Conservation (phyloP, 2,329 filamentous ascomycete species). For the Venturia effusa region DNA sequence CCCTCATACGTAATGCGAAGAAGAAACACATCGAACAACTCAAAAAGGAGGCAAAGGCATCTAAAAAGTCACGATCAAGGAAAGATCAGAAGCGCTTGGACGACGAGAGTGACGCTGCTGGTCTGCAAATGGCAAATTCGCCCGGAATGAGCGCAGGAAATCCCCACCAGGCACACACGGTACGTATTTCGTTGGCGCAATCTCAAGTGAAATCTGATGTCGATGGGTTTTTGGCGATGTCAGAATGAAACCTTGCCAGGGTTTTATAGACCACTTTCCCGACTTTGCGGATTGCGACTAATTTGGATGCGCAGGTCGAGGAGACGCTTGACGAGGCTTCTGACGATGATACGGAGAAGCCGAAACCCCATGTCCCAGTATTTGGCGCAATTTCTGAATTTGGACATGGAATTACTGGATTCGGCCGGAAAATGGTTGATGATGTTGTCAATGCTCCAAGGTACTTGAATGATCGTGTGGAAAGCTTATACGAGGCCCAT, state of each 20-base stretch:
- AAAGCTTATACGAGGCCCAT: background rate
- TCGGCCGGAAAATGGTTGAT: slow-evolving; percentile 6
- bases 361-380: background rate
- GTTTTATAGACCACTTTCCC: background rate
- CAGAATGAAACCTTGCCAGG: background rate
- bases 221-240: background rate
- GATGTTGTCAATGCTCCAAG: slow-evolving; percentile 6
- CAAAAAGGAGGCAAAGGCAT: slow-evolving; percentile 53
- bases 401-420: background rate
- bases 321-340: slow-evolving; percentile 5
- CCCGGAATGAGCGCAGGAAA: slow-evolving; percentile 45
- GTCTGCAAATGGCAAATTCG: slow-evolving; percentile 40
- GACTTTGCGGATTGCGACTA: background rate
- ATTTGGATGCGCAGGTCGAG: background rate
- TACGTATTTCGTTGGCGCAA: slow-evolving; percentile 16
- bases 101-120: slow-evolving; percentile 38
- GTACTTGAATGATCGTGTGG: background rate
- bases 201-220: background rate
- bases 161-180: slow-evolving; percentile 43
- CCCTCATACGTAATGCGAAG: slow-evolving; percentile 69
- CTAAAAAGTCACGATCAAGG: slow-evolving; percentile 43
- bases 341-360: background rate
- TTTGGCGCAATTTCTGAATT: background rate
- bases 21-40: slow-evolving; percentile 63
- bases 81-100: slow-evolving; percentile 42